Conservation (phyloP, 257 asterid species). For the Capsicum baccatum region DNA sequence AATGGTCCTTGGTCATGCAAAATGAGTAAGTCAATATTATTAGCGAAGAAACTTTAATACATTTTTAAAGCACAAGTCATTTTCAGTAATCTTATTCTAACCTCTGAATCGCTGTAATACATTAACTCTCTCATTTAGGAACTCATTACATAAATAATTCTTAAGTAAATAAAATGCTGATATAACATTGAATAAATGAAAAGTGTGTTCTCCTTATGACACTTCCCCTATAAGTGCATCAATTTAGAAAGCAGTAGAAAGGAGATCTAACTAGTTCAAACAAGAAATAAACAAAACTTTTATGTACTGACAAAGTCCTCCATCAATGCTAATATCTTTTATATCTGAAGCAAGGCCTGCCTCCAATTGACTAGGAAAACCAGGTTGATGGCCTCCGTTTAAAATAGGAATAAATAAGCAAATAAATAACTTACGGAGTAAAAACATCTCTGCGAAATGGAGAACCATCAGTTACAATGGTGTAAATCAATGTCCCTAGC, state of each 20-base stretch:
- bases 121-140: slow-evolving; percentile 1
- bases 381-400: background rate
- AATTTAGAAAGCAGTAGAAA: slow-evolving; percentile 4
- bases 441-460: slow-evolving; percentile 70
- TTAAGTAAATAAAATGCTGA: background rate
- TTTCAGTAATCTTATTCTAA: background rate
- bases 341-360: background rate
- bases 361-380: background rate
- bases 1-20: background rate
- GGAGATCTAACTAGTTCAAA: slow-evolving; percentile 9
- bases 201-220: background rate
- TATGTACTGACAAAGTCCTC: background rate
- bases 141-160: background rate
- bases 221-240: slow-evolving; percentile 9
- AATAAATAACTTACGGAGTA: slow-evolving; percentile 66
- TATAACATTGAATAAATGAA: background rate
- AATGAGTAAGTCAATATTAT: background rate
- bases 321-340: background rate
- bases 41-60: background rate
- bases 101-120: background rate
- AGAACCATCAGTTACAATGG: slow-evolving; percentile 69
- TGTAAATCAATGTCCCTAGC: slow-evolving; percentile 71
- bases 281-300: background rate
- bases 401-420: background rate
- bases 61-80: background rate